Base-by-base conservation (phyloP, 768 basidiomycete species). In the Amanita jacksonii region DNA sequence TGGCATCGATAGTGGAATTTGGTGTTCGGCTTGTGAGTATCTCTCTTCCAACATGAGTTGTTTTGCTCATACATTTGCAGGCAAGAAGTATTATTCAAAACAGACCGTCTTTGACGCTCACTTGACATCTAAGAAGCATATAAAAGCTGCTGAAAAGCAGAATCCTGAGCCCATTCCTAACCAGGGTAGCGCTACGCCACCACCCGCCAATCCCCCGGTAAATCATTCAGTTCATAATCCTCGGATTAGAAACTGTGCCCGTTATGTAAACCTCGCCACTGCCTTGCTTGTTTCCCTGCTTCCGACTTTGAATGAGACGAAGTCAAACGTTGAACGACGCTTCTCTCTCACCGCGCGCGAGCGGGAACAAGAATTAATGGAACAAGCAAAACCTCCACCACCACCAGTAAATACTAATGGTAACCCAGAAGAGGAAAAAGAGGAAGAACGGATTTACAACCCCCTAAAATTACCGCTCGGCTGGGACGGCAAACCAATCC, bases 401-500 rank as follows among this genome's bases (percentile, higher is more conserved):
- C 65, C 72, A 16, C 63, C 73, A 9, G 62, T 77, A 13, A 62
- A 73, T 22, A 64, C 70, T 2, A 60, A 60, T 2, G 74, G 68
- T 20, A 20, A 8, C 42, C 66, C 65, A 12, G 79, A 66, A 28
- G 91, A 94, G 47, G 91, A 93, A 37, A 92, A 93, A 51, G 92
- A 90, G 52, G 92, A 98, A 55, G 94, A 92, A 55, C 79, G 89
- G 52, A 92, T 99, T 25, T 99, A 98, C 64, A 99, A 99, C 53
- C 96, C 96, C 36, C 76, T 98, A 39, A 98, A 98, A 65, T 68
- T 98, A 32, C 96, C 96, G 10, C 72, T 97, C 16, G 91, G 91
- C 4, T 97, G 92, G 92, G 96, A 99, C 57, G 93, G 94, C 24
- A 98, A 98, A 58, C 96, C 96, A 15, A 99, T 99, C 55, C 96